phyloP scores from a whole-genome alignment of 176 grass and related monocot genomes.

The Oryza longistaminata region DNA sequence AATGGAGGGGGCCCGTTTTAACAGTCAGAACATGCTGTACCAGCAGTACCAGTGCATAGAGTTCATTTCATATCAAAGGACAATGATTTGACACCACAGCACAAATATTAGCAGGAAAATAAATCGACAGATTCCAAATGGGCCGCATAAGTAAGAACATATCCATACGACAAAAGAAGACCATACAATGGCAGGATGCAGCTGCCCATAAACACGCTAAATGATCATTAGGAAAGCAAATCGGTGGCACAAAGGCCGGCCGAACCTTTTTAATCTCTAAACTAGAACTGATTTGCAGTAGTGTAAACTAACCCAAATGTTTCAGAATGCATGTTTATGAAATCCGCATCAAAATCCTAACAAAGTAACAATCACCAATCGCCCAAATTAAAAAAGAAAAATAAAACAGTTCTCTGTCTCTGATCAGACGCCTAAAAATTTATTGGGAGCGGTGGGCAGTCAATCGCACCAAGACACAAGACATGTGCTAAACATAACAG shows the following conservation, averaged over 20 bases:
- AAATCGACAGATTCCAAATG: conserved; percentile 6
- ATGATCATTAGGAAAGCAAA: conserved; percentile 1
- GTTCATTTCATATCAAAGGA: conserved; percentile 47
- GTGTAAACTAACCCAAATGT: neutral
- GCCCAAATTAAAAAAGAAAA: neutral
- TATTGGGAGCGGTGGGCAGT: neutral
- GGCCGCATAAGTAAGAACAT: neutral
- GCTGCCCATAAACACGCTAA: neutral
- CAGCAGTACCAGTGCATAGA: neutral
- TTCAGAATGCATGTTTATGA: neutral
- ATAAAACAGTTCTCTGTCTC: neutral
- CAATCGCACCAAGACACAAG: conserved; percentile 18
- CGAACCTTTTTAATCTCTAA: neutral
- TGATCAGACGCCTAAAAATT: neutral
- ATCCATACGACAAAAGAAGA: conserved; percentile 19
- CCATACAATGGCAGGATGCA: neutral
- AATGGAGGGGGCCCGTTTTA: conserved; percentile 36
- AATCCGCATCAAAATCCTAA: conserved; percentile 8
- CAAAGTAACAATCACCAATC: neutral
- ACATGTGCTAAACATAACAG: neutral
- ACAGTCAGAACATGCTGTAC: conserved; percentile 31
- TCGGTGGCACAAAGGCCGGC: neutral
- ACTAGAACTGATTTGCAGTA: neutral
- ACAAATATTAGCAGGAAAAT: neutral
- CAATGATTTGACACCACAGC: conserved; percentile 43